Evolutionary conservation across 2,329 filamentous ascomycete species (phyloP), one percentile per base, ranked within the genome.

Genomic region (Fusarium dimerum): DNA sequence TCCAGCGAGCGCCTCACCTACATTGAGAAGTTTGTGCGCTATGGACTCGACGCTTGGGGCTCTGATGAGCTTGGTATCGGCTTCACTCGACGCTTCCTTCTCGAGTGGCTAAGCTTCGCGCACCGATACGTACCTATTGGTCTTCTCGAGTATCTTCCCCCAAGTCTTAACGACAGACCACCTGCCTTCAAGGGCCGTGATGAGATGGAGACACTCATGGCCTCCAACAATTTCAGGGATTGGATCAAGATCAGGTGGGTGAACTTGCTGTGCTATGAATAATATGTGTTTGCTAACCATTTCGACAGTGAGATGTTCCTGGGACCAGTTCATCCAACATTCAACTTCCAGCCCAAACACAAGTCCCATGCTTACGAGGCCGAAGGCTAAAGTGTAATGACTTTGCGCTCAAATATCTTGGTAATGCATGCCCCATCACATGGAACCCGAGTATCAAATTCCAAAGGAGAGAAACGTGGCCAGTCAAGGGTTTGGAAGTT

Each of bases 171-270:
- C 66, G 93, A 99, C 69, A 81, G 94, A 17, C 90, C 94, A 44
- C 93, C 93, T 6, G 84, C 85, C 43, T 99, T 89, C 69, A 83
- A 78, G 63, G 92, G 93, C 17, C 81, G 94, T 52, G 88, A 94
- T 72, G 94, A 99, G 48, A 73, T 99, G 68, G 94, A 99, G 81
- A 96, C 90, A n/a, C 76, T 99, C 60, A 80, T 99, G 74, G 87
- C 87, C 13, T 97, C 92, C 73, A 84, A 85, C 58, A 92, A 97
- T 73, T 97, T 96, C 76, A 89, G 88, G 75, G 94, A 99, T 72
- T 99, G 94, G 94, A 92, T 99, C 71, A 97, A 96, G 78, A 95
- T 99, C 66, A 95, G 87, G 92, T 94, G 82, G 71, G 85, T 79
- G 29, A 8, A 6, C 20, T 2, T 3, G 5, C 15, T 26, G 11